A percentile compares a stretch with the other conserved stretches of the same genome.
Conservation (phyloP, 78 protist species). For the Chrysochromulina tobinii region DNA sequence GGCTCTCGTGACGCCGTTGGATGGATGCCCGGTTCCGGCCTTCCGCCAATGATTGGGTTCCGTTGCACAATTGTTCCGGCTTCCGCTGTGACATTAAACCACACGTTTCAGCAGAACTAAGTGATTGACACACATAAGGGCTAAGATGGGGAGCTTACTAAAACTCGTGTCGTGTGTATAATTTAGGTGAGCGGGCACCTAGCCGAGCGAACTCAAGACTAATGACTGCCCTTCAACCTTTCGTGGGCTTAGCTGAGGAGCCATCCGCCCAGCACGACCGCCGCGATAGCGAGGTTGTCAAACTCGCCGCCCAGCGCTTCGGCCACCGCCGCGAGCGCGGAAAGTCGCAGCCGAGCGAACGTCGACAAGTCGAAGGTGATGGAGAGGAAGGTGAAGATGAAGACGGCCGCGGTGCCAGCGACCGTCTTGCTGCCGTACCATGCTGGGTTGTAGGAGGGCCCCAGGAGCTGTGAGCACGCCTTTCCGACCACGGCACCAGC, state of each 20-base stretch:
- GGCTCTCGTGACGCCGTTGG: too few relatives aligned
- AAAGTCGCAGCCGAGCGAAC: not conserved
- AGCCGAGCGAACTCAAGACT: too few relatives aligned
- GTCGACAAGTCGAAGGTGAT: not conserved
- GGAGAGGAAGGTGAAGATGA: not conserved
- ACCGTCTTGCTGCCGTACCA: not conserved
- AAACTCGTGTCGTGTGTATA: too few relatives aligned
- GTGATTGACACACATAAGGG: too few relatives aligned
- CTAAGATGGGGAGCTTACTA: too few relatives aligned
- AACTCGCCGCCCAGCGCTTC: not conserved
- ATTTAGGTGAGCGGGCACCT: too few relatives aligned
- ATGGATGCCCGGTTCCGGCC: too few relatives aligned
- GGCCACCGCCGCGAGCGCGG: not conserved
- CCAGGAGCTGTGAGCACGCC: not conserved
- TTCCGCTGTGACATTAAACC: too few relatives aligned
- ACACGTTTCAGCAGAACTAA: too few relatives aligned
- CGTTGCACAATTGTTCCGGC: too few relatives aligned
- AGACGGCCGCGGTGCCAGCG: not conserved
- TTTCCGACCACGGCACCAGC: not conserved
- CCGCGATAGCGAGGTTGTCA: not conserved
- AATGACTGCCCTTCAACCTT: too few relatives aligned
- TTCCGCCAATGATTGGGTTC: too few relatives aligned
- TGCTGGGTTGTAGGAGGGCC: not conserved
- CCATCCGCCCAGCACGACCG: not conserved
- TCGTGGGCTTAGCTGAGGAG: not conserved